A percentile compares a stretch with the other conserved stretches of the same genome.
These are phyloP conservation scores for Triglochin maritima DNA, from an alignment of 106 monocot species.

Conservation along the genomic window DNA sequence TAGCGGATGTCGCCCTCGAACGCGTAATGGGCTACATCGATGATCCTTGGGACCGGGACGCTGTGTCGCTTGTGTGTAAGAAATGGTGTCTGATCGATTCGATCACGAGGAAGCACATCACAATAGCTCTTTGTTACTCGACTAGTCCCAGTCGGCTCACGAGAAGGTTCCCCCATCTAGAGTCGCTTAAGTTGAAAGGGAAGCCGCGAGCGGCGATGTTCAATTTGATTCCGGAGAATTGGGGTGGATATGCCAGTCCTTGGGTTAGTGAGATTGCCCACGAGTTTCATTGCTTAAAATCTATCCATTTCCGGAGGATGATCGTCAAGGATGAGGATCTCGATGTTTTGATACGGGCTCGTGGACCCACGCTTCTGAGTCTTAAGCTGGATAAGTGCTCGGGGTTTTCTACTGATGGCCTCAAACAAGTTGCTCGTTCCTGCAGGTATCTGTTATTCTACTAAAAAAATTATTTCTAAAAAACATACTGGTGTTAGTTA, in stretches of 20 bases:
- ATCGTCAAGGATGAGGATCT: conserved; percentile 62
- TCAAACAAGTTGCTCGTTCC: conserved; percentile 40
- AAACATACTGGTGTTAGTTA: no score
- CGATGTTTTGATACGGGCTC: conserved; percentile 30
- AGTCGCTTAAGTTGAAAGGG: conserved; percentile 83
- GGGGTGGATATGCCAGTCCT: conserved; percentile 82
- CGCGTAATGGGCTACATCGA: conserved; percentile 70
- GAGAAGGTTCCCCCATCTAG: conserved; percentile 61
- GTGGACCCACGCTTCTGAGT: conserved; percentile 38
- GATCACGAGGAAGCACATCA: conserved; percentile 72
- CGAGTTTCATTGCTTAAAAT: conserved; percentile 49
- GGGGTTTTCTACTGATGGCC: conserved; percentile 74
- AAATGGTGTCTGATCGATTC: conserved; percentile 61
- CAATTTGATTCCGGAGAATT: conserved; percentile 89
- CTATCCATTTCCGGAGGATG: conserved; percentile 74
- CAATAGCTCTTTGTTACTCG: conserved; percentile 85
- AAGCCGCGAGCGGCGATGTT: conserved; percentile 96
- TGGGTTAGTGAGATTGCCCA: conserved; percentile 57
- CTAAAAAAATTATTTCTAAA: not conserved
- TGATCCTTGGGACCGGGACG: conserved; percentile 64
- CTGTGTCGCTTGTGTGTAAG: conserved; percentile 70
- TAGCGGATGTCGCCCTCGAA: conserved; percentile 57
- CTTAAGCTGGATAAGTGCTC: conserved; percentile 91
- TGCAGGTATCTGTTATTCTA: conserved; percentile 48
- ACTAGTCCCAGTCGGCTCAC: conserved; percentile 52